phyloP scores from a whole-genome alignment of 257 asterid genomes.

The Solanum piurae region DNA sequence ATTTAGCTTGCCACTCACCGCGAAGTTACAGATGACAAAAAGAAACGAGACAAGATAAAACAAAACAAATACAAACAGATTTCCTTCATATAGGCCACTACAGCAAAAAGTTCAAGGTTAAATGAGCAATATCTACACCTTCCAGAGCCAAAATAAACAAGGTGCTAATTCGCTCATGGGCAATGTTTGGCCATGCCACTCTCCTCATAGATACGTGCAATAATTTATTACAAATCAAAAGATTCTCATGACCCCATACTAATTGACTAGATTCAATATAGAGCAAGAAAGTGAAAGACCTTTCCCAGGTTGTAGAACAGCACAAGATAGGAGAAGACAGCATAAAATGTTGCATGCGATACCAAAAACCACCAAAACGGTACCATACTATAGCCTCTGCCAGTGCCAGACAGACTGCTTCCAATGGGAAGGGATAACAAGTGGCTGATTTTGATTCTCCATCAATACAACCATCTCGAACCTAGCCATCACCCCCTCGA shows the following conservation, averaged over 20 bases:
- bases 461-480: not conserved
- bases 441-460: not conserved
- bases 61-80: not conserved
- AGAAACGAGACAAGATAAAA: not conserved
- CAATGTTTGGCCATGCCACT: not conserved
- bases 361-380: not conserved
- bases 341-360: not conserved
- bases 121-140: not conserved
- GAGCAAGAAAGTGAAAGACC: not conserved
- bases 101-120: not conserved
- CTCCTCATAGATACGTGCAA: not conserved
- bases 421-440: not conserved
- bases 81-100: not conserved
- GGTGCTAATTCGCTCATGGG: not conserved
- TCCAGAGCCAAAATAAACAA: not conserved
- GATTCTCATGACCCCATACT: not conserved
- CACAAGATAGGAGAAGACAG: not conserved
- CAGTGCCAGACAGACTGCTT: not conserved
- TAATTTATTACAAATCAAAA: not conserved
- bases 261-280: not conserved
- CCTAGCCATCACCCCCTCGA: not conserved
- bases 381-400: not conserved
- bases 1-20: not conserved
- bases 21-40: not conserved
- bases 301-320: not conserved